Evolutionary conservation across 208 protist genomes (phyloP), one percentile per base, ranked within the genome.

Genomic region (Acanthamoeba triangularis): DNA sequence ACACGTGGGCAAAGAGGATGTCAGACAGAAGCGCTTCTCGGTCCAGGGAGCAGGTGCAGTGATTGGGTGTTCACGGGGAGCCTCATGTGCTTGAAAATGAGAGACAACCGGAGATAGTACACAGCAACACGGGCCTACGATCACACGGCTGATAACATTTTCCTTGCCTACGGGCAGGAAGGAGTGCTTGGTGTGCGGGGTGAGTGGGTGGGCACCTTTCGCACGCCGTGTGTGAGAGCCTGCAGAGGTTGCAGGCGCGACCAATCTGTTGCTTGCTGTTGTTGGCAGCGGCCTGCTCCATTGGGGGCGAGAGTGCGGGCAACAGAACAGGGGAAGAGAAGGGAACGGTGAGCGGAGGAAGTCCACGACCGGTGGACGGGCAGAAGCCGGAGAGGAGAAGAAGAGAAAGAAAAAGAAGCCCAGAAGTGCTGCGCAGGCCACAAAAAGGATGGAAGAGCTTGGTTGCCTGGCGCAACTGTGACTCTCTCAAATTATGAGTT

Each of bases 191-290:
- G 72, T 47, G 61, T 7, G 25, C 18, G 78, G 78, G 18, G 23
- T 14, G 63, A 2, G 1, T 1, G 0, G 37, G n/a, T 1, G 35
- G 3, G 47, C 10, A 88, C 80, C 80, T 88, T 33, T 88, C 80
- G 80, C 80, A 88, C 25, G 80, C 80, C 3, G 80, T 88, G 80
- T 88, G 80, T 20, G 80, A 88, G 49, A 88, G 80, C 13, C 80
- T 5, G 49, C 80, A 88, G 49, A 88, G 49, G 80, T 88, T 88
- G 49, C 80, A 88, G 6, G 80, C 80, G 14, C 80, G 80, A 14
- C 80, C 80, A 20, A 88, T 88, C 49, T 88, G 80, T 25, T 88
- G 72, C 72, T 82, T 88, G 44, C 20, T 63, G 80, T 30, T 44
- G 65, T 10, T 56, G n/a, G 41, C 37, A 8, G 30, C 49, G 14